A percentile compares a stretch with the other conserved stretches of the same genome.
phyloP scores from a whole-genome alignment of 495 filamentous ascomycete species.

The Clavariopsis aquatica region DNA sequence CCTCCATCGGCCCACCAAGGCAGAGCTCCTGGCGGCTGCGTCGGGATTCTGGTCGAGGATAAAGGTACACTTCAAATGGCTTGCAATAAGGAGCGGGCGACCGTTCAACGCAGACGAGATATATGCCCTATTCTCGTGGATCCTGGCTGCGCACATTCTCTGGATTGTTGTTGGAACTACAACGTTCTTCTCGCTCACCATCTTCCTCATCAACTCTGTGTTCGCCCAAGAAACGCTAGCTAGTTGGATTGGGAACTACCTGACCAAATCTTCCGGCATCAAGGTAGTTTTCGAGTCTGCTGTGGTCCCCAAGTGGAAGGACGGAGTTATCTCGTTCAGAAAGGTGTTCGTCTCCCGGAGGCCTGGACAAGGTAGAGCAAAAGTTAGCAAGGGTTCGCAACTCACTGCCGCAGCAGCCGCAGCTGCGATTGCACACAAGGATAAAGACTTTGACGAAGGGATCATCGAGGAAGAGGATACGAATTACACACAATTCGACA shows the following conservation, averaged over 20 bases:
- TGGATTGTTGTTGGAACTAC: constrained; percentile 96
- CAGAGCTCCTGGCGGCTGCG: constrained; percentile 88
- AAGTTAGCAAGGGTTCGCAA: constrained; percentile 92
- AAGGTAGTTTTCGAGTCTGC: constrained; percentile 97
- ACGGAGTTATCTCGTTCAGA: constrained; percentile 91
- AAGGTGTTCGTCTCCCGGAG: constrained; percentile 94
- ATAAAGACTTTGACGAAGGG: constrained; percentile 48
- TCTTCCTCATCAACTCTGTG: constrained; percentile 90
- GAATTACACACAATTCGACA: constrained; percentile 96
- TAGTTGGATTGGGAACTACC: constrained; percentile 89
- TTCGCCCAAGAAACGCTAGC: constrained; percentile 97
- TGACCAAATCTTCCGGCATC: constrained; percentile 91
- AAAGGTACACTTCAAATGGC: constrained; percentile 94
- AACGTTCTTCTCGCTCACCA: constrained; percentile 90
- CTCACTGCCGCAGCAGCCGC: constrained; percentile 70
- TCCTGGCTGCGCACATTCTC: constrained; percentile 85
- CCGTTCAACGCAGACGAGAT: constrained; percentile 97
- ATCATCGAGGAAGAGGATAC: constrained; percentile 76
- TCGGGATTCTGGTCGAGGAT: constrained; percentile 91
- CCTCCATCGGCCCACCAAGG: constrained; percentile 83
- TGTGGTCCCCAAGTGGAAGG: constrained; percentile 92
- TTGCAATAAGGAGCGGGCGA: constrained; percentile 90
- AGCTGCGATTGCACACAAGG: constrained; percentile 65
- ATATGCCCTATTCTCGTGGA: constrained; percentile 91
- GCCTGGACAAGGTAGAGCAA: constrained; percentile 69